Evolutionary conservation across 768 basidiomycete species (phyloP), one percentile per base, ranked within the genome.

Genomic region (Kwoniella heveanensis): DNA sequence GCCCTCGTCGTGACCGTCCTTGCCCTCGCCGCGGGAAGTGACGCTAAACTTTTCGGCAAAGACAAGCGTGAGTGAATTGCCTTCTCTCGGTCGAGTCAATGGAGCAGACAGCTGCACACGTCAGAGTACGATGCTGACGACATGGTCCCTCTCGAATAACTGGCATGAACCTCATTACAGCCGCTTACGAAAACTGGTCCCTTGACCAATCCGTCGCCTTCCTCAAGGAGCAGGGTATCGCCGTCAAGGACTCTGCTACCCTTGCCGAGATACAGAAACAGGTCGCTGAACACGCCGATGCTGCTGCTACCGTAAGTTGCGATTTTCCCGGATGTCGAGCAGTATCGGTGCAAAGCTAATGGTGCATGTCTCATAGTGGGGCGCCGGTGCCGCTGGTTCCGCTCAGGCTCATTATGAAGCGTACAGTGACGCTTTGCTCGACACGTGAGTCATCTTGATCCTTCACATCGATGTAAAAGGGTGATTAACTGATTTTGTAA

Each of bases 161-260:
- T 19, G 46, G 5, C 7, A 8, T 44, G 6, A 3, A 44, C 17
- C 4, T 17, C 17, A 44, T 17, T 19, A 49, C 70, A 79, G 78
- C 75, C 62, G 70, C 70, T 48, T 76, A 75, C 52, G 69, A 76
- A 49, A 74, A 76, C 55, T 92, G 91, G 91, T 86, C 88, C 1
- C 76, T 84, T 26, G 78, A 83, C 10, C 83, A 91, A 65, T 84
- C 92, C 27, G 82, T 84, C 64, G 77, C 83, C 30, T 91, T 89
- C 88, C 86, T 92, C 58, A 82, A 86, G 48, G 83, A 86, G 0
- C 88, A 89, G 80, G 83, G 84, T 62, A 83, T 90, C 72, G 80
- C 83, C 2, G 77, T 86, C 21, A 86, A 87, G 19, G 62, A 74
- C 54, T 68, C 66, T 26, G 67, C 76, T 9, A 77, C 72, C 81